Conservation (phyloP, 768 basidiomycete genomes). For the Phlebiopsis gigantea region DNA sequence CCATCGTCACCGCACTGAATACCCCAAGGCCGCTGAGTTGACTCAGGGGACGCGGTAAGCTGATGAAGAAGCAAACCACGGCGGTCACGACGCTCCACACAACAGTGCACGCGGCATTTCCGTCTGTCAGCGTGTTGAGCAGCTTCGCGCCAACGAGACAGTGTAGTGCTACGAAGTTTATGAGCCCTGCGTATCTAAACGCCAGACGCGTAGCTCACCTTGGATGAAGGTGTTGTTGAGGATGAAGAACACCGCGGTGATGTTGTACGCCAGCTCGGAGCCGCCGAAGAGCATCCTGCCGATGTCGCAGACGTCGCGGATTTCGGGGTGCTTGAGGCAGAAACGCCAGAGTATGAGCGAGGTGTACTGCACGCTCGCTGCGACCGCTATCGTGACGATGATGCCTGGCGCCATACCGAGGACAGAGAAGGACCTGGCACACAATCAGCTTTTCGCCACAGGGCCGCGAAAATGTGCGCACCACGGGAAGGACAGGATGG, state of each 20-base stretch:
- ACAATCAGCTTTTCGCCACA: not conserved
- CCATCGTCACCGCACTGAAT: slow-evolving; percentile 41
- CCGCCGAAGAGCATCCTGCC: slow-evolving; percentile 42
- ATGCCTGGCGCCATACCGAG: slow-evolving; percentile 40
- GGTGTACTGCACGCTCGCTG: slow-evolving; percentile 38
- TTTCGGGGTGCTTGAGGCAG: slow-evolving; percentile 43
- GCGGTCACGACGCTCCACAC: slow-evolving; percentile 32
- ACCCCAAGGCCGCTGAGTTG: slow-evolving; percentile 37
- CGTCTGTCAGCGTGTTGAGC: slow-evolving; percentile 40
- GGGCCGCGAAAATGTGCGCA: not conserved
- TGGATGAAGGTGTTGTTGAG: slow-evolving; percentile 53
- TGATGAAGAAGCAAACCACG: slow-evolving; percentile 35
- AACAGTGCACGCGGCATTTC: slow-evolving; percentile 34
- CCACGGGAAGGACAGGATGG: slow-evolving; percentile 26
- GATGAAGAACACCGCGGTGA: slow-evolving; percentile 47
- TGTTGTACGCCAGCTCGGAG: slow-evolving; percentile 42
- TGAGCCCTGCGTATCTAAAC: not conserved
- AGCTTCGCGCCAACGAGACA: slow-evolving; percentile 42
- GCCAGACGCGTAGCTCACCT: slow-evolving; percentile 24
- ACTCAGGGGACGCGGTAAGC: slow-evolving; percentile 38
- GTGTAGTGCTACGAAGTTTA: slow-evolving; percentile 30
- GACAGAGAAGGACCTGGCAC: slow-evolving; percentile 36
- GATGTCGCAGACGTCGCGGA: slow-evolving; percentile 47
- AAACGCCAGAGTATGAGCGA: slow-evolving; percentile 44
- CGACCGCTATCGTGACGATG: slow-evolving; percentile 36